Evolutionary conservation across 371 early-diverging fungal species (phyloP).

Genomic region (Conidiobolus incongruus): DNA sequence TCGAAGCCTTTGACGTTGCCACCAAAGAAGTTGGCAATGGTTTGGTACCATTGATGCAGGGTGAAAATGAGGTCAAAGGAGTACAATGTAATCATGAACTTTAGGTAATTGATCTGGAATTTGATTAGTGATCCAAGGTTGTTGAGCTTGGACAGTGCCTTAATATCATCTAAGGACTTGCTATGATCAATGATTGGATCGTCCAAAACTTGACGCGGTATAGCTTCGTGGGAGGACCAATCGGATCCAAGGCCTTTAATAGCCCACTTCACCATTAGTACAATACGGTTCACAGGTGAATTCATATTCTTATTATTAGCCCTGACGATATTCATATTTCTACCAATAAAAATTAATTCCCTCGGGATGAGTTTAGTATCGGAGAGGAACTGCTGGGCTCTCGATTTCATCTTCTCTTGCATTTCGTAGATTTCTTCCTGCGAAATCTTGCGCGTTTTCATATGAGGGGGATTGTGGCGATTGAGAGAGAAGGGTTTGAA

Average conservation of each 20-base stretch:
- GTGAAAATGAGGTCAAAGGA: neutral
- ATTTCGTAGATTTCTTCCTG: slow-evolving; percentile 34
- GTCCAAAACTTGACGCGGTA: too few species aligned
- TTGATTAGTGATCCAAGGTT: too few species aligned
- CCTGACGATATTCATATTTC: slow-evolving; percentile 75
- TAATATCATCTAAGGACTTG: too few species aligned
- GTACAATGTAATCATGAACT: slow-evolving; percentile 1
- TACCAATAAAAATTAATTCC: slow-evolving; percentile 71
- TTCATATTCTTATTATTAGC: slow-evolving; percentile 67
- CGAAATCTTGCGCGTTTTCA: slow-evolving; percentile 5
- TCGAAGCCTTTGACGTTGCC: neutral
- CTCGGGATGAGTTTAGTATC: slow-evolving; percentile 51
- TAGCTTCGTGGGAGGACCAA: slow-evolving; percentile 7
- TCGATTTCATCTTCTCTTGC: slow-evolving; percentile 46
- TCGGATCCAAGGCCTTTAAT: slow-evolving; percentile 23
- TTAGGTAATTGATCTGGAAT: neutral
- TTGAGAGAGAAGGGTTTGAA: slow-evolving; percentile 45
- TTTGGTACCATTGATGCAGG: neutral
- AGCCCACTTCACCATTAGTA: slow-evolving; percentile 68
- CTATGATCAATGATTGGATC: too few species aligned
- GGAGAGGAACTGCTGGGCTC: slow-evolving; percentile 40
- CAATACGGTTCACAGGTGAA: slow-evolving; percentile 72
- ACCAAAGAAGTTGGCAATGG: neutral
- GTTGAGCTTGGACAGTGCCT: too few species aligned
- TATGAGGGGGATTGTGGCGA: slow-evolving; percentile 9